Base-by-base conservation (phyloP, 306 rosid species). In the Mucuna pruriens region DNA sequence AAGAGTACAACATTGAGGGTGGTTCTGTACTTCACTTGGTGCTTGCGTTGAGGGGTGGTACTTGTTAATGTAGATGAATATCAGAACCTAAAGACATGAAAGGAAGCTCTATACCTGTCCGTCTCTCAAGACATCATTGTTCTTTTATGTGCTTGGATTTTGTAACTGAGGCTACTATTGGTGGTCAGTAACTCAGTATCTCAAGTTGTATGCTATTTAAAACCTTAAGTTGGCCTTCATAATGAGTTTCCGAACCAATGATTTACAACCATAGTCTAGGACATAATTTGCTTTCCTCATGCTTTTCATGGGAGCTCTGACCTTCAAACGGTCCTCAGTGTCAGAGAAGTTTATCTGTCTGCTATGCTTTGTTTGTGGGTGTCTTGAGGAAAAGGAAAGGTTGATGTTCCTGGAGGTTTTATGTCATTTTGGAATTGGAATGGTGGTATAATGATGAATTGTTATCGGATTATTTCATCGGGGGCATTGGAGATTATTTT, bases 21-120 rank as follows among this genome's bases (percentile, higher is more conserved):
- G 99, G 99, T 66, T 95, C 98, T 12, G 98, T 95, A 68, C 99
- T 91, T 85, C 97, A 95, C 85, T 86, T 95, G 75, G 96, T 95
- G 82, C 98, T 95, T 65, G 99, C 98, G 57, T 85, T 95, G 79
- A 91, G 97, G 77, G 99, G 96, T 73, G 99, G 98, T 72, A 55
- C 29, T 77, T 67, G 34, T 36, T 88, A 86, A 74, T 36, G 70
- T 73, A 40, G 26, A 76, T 52, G 84, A 69, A n/a, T 84, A 66
- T 80, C 70, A 80, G 82, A 84, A 68, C 76, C 49, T 38, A 23
- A 79, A 81, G 80, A 31, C 82, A n/a, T 51, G 66, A 75, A 62
- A 40, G 40, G 83, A 73, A 82, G 81, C 64, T 64, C 25, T 78
- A 57, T 75, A 76, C 39, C 52, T 17, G 63, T 68, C 36, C 20